These are phyloP conservation scores for Hymenoscyphus linearis DNA, from an alignment of 2,329 filamentous ascomycete species.

Conservation along the genomic window DNA sequence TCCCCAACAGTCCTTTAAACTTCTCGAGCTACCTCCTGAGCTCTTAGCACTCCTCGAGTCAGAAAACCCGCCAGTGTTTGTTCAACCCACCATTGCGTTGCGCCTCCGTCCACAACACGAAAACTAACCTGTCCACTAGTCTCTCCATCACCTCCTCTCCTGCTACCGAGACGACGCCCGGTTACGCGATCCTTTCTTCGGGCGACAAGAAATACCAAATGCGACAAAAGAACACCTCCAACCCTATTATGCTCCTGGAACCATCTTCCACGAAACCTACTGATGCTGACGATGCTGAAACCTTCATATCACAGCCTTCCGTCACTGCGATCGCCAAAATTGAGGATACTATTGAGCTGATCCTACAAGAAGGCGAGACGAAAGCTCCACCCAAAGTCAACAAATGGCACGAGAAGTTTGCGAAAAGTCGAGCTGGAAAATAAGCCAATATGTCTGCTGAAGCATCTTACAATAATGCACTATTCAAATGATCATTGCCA, in stretches of 20 bases:
- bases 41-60: slow-evolving; percentile 51
- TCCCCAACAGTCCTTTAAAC: slow-evolving; percentile 48
- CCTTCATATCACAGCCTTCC: slow-evolving; percentile 32
- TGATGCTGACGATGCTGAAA: slow-evolving; percentile 16
- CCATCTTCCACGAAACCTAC: slow-evolving; percentile 28
- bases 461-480: not conserved
- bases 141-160: slow-evolving; percentile 35
- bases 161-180: slow-evolving; percentile 28
- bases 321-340: slow-evolving; percentile 50
- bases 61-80: slow-evolving; percentile 47
- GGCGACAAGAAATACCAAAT: slow-evolving; percentile 51
- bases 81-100: slow-evolving; percentile 2
- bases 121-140: slow-evolving; percentile 12
- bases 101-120: not conserved
- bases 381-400: slow-evolving; percentile 32
- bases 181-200: slow-evolving; percentile 49
- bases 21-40: slow-evolving; percentile 58
- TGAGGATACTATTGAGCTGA: slow-evolving; percentile 58
- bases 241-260: slow-evolving; percentile 54
- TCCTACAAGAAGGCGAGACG: slow-evolving; percentile 35
- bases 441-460: not conserved
- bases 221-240: slow-evolving; percentile 63
- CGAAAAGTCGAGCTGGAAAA: slow-evolving; percentile 22
- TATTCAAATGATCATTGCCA: no score
- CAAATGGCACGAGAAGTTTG: slow-evolving; percentile 59